These are phyloP conservation scores for Dissoconium aciculare DNA, from an alignment of 2,329 filamentous ascomycete genomes.

Conservation along the genomic window DNA sequence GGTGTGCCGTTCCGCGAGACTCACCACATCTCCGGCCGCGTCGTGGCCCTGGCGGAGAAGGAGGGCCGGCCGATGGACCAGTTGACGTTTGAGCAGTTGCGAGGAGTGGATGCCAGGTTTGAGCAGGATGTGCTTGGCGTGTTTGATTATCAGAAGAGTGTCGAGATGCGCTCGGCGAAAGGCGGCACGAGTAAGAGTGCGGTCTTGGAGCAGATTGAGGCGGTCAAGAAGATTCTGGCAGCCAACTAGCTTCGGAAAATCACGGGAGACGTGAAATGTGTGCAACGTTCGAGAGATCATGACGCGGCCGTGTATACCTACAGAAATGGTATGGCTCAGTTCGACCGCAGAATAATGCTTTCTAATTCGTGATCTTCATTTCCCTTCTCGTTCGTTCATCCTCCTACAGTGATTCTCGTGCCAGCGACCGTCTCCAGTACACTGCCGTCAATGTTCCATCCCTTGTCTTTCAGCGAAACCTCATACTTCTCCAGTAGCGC, in stretches of 20 bases:
- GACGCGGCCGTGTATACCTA: no score
- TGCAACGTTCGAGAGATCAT: no score
- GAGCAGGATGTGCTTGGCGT: conserved; percentile 53
- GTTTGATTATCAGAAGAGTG: conserved; percentile 70
- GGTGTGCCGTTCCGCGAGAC: conserved; percentile 67
- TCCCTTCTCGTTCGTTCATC: no score
- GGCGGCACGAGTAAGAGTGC: conserved; percentile 63
- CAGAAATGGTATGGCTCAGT: no score
- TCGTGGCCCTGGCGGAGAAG: conserved; percentile 58
- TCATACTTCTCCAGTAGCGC: conserved; percentile 34
- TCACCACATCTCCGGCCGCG: conserved; percentile 60
- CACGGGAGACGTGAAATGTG: no score
- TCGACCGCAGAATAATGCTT: no score
- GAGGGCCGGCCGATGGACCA: conserved; percentile 53
- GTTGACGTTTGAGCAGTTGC: conserved; percentile 49
- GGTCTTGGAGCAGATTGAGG: conserved; percentile 49
- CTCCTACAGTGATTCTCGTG: no score
- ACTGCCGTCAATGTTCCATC: conserved; percentile 52
- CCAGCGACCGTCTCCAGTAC: conserved; percentile 53
- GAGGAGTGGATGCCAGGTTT: conserved; percentile 54
- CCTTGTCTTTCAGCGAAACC: conserved; percentile 30
- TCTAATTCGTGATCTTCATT: no score
- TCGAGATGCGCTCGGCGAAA: conserved; percentile 62
- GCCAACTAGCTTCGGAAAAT: no score
- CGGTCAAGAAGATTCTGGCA: conserved; percentile 30